These are phyloP conservation scores for Magnaporthiopsis incrustans DNA, from an alignment of 2,329 filamentous ascomycete genomes.

Conservation along the genomic window DNA sequence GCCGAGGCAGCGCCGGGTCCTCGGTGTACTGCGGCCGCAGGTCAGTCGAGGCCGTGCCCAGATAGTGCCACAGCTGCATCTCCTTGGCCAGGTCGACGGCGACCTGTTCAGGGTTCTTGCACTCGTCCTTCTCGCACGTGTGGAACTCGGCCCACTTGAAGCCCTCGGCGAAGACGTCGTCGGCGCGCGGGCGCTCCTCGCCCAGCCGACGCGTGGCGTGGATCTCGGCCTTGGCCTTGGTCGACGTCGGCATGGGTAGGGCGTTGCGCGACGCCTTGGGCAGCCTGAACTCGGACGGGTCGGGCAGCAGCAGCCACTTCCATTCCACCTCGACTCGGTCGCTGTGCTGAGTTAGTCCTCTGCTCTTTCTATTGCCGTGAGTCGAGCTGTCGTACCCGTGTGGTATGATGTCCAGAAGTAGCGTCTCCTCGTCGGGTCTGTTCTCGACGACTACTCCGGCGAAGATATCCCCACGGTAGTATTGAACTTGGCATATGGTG, in stretches of 20 bases:
- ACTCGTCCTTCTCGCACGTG: constrained; percentile 38
- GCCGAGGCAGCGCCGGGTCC: constrained; percentile 49
- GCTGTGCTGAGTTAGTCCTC: constrained; percentile 40
- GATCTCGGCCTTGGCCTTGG: constrained; percentile 56
- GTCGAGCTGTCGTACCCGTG: constrained; percentile 55
- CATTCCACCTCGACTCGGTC: constrained; percentile 73
- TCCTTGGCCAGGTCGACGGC: constrained; percentile 65
- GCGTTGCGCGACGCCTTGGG: constrained; percentile 69
- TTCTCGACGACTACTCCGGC: constrained; percentile 86
- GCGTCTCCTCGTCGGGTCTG: constrained; percentile 60
- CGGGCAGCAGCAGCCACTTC: constrained; percentile 73
- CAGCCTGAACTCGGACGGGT: constrained; percentile 61
- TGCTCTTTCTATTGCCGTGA: constrained; percentile 9
- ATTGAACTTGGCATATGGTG: constrained; percentile 82
- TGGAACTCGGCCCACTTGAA: constrained; percentile 77
- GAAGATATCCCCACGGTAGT: constrained; percentile 77
- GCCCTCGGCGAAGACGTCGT: constrained; percentile 59
- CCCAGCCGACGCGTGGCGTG: constrained; percentile 57
- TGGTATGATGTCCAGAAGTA: constrained; percentile 77
- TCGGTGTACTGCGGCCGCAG: constrained; percentile 87
- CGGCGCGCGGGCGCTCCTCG: constrained; percentile 55
- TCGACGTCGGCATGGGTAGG: constrained; percentile 58
- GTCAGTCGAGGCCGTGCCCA: constrained; percentile 80
- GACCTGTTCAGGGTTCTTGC: constrained; percentile 48
- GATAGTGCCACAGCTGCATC: constrained; percentile 80